Evolutionary conservation across 2,329 filamentous ascomycete species (phyloP).

Genomic region (Sporothrix variecibatus): DNA sequence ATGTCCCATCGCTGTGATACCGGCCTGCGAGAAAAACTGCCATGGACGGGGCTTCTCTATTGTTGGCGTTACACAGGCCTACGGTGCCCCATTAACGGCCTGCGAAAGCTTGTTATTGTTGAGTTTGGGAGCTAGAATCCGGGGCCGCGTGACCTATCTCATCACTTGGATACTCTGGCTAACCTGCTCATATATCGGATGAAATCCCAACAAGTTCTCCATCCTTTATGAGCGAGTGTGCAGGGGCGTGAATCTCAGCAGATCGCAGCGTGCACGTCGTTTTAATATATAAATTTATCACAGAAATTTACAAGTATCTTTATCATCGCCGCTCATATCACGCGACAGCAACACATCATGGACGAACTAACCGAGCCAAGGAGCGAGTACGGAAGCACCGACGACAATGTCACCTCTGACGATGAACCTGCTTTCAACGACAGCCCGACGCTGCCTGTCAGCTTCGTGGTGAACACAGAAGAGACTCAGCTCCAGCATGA

Average conservation of each 20-base stretch:
- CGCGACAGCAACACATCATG: not conserved
- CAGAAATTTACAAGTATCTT: not conserved
- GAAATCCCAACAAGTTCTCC: not conserved
- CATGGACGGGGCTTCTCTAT: not conserved
- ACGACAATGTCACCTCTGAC: not conserved
- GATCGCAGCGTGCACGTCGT: not conserved
- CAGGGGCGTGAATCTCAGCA: not conserved
- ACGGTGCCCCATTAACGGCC: not conserved
- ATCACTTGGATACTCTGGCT: not conserved
- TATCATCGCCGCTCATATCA: not conserved
- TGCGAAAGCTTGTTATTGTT: not conserved
- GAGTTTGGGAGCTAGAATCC: not conserved
- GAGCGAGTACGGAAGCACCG: not conserved
- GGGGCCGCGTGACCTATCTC: not conserved
- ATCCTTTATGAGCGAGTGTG: no score
- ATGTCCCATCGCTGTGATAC: not conserved
- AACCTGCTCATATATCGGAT: not conserved
- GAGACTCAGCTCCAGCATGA: not conserved
- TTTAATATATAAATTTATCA: not conserved
- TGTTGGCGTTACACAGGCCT: not conserved
- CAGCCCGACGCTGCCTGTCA: not conserved
- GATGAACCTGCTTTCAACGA: not conserved
- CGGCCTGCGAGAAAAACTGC: not conserved
- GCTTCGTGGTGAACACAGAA: not conserved
- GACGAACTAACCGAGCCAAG: not conserved